These are phyloP conservation scores for Paramyrothecium roridum DNA, from an alignment of 2,329 filamentous ascomycete species.

Conservation along the genomic window DNA sequence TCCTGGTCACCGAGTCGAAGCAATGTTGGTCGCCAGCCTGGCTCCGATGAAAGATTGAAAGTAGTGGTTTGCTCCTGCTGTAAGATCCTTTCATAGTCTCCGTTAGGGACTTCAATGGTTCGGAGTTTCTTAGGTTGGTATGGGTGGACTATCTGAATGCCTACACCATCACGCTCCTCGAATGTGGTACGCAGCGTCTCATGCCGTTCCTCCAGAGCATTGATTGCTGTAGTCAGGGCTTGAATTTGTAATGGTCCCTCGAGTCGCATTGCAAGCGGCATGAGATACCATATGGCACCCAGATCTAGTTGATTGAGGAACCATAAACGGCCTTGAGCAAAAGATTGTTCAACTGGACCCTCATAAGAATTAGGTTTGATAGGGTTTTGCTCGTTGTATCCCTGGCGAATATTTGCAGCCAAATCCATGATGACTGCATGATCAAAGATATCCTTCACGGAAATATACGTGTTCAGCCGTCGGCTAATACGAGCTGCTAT, in stretches of 20 bases:
- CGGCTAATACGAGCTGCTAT: slow-evolving; percentile 8
- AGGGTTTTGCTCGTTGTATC: neutral
- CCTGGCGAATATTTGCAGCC: neutral
- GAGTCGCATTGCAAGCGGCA: slow-evolving; percentile 7
- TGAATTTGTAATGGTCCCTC: slow-evolving; percentile 3
- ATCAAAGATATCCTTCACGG: slow-evolving; percentile 8
- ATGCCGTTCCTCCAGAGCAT: slow-evolving; percentile 8
- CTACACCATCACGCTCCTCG: neutral
- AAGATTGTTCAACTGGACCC: slow-evolving; percentile 7
- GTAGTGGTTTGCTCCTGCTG: slow-evolving; percentile 1
- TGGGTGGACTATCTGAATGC: slow-evolving; percentile 3
- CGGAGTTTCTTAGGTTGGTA: neutral
- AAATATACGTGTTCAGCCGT: slow-evolving; percentile 3
- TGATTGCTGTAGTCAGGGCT: slow-evolving; percentile 3
- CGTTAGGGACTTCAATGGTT: neutral
- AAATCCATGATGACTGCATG: slow-evolving; percentile 1
- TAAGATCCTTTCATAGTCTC: neutral
- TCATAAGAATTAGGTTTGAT: neutral
- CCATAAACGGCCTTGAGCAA: slow-evolving; percentile 10
- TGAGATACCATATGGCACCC: slow-evolving; percentile 2
- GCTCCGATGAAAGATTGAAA: slow-evolving; percentile 7
- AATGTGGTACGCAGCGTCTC: slow-evolving; percentile 10
- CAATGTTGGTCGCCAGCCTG: slow-evolving; percentile 7
- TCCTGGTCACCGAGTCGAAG: slow-evolving; percentile 4
- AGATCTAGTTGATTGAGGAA: slow-evolving; percentile 9